Base-by-base conservation (phyloP, 345 rosid species). In the Bretschneidera sinensis region DNA sequence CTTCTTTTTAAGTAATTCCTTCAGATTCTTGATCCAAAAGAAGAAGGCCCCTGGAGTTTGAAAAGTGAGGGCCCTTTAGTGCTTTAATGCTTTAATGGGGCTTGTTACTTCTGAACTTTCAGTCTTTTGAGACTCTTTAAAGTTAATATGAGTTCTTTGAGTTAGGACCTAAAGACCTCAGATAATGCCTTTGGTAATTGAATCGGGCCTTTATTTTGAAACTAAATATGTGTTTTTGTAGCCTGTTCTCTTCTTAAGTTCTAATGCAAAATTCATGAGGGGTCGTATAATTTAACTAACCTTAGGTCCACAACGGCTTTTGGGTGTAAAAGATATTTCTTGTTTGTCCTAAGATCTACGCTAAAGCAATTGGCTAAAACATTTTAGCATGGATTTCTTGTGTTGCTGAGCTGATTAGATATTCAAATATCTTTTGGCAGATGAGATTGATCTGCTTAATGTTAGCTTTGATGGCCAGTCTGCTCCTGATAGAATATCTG, bases 401-500 rank as follows among this genome's bases (percentile, higher is more conserved):
- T 47, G 4, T 4, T 9, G 19, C 60, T 51, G 17, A 24, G 48
- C 18, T 62, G 11, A 48, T 64, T 64, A 25, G 63, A 18, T 43
- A 21, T 48, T 60, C 25, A 5, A 49, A 52, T 71, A 17, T 39
- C 55, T 59, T 33, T 28, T 68, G 66, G 57, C 81, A 92, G 98
- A 76, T 81, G 94, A 80, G 63, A 81, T 92, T 69, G 98, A 92
- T 69, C 83, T 92, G 24, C 96, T 92, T 54, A 89, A 87, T 75
- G 84, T 92, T 48, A 89, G 98, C 65, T 92, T 92, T 71, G 98
- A 92, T 59, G 88, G 97, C 31, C 78, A 81, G 63, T 63, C 76
- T 69, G 98, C 98, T 64, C 98, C 97, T 53, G 98, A 92, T 70
- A 83, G 98, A 74, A 83, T 89, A 65, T 81, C 94, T 14, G 91